Base-by-base conservation (phyloP, 1,284 basidiomycete genomes). In the Rhodotorula sp. region DNA sequence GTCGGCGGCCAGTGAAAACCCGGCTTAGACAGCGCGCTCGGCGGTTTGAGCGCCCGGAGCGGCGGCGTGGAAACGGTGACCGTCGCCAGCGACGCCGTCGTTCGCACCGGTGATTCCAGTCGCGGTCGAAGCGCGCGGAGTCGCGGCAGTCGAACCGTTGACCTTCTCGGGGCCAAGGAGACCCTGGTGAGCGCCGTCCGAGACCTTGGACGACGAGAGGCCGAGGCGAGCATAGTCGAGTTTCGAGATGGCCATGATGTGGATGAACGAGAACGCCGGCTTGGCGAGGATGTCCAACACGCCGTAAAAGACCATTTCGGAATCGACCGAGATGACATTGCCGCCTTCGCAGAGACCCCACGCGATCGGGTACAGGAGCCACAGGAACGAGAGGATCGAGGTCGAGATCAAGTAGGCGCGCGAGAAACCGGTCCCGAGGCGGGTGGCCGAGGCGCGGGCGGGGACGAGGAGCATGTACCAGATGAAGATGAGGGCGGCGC, bases 271-370 rank as follows among this genome's bases (percentile, higher is more conserved):
- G 78, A 84, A 86, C 66, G 84, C 78, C 7, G 85, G 85, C 59
- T 84, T 86, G 69, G 85, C 82, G 72, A 87, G 67, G 22, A 88
- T 64, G 75, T 88, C 87, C 66, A 88, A 82, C 69, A 87, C 80
- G 69, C 86, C 87, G 79, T 87, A 88, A 26, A 37, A 42, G 20
- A 63, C 53, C 60, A 62, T 66, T 53, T 66, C 64, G 22, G 33
- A 64, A 14, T 82, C 81, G 37, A 83, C 81, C 0, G 79, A 77
- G 74, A 86, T 85, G 54, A 79, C 80, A 77, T 86, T 84, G 15
- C 81, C 79, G 15, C 85, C 85, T 68, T 86, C 85, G 57, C 57
- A 58, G 26, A 84, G 78, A 51, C 80, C 82, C 82, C 81, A 83
- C 20, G 80, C 80, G 62, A 84, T 79, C 44, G 82, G 80, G 79